These are phyloP conservation scores for Alternaria sp. DNA, from an alignment of 2,329 filamentous ascomycete species.

Conservation along the genomic window DNA sequence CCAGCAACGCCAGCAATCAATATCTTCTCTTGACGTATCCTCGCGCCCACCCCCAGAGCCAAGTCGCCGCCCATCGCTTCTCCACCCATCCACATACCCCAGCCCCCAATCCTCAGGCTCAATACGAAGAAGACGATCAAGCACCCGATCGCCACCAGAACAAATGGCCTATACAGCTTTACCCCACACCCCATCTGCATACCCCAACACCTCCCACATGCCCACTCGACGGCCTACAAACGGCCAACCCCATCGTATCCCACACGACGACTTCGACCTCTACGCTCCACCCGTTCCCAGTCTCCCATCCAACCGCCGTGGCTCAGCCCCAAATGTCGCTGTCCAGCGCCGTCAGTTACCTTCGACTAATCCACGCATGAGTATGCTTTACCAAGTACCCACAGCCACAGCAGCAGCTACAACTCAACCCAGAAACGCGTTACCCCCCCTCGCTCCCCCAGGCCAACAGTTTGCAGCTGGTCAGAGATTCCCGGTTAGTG, in stretches of 20 bases:
- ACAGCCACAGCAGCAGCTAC: not conserved
- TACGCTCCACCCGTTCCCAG: conserved; percentile 34
- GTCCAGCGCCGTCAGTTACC: conserved; percentile 25
- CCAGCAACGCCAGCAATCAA: conserved; percentile 36
- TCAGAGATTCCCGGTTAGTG: conserved; percentile 28
- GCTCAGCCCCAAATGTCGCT: conserved; percentile 35
- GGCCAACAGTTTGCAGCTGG: conserved; percentile 3
- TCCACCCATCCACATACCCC: conserved; percentile 49
- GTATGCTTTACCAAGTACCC: conserved; percentile 15
- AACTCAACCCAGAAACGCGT: conserved; percentile 14
- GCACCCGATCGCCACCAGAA: conserved; percentile 26
- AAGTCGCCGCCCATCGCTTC: conserved; percentile 39
- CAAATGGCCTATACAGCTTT: conserved; percentile 20
- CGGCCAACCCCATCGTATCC: conserved; percentile 21
- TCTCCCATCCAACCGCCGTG: conserved; percentile 31
- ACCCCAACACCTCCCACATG: conserved; percentile 12
- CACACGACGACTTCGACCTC: conserved; percentile 34
- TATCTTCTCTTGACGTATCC: conserved; percentile 47
- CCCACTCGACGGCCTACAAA: conserved; percentile 27
- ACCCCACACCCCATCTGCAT: conserved; percentile 15
- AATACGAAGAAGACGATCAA: conserved; percentile 38
- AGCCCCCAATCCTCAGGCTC: conserved; percentile 35
- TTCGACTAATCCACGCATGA: conserved; percentile 16
- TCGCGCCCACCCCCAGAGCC: conserved; percentile 16
- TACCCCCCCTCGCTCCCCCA: conserved; percentile 28